Base-by-base conservation (phyloP, 352 stramenopile genomes). In the Pythium rishiriense region DNA sequence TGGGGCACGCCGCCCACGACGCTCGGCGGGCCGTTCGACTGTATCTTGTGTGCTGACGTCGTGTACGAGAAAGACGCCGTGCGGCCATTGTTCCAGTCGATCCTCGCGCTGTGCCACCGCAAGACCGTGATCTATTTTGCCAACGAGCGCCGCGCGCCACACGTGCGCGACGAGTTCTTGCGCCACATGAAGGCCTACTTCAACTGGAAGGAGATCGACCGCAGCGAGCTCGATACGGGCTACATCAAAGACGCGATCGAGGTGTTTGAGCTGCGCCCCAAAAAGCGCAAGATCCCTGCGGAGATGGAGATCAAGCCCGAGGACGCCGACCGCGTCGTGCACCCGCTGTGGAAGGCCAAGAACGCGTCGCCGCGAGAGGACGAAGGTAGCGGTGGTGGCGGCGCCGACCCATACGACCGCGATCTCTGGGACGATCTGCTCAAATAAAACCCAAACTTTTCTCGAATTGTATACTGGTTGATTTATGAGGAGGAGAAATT, bases 61-160 rank as follows among this genome's bases (percentile, higher is more conserved):
- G 70, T 94, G 51, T 94, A 92, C 64, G 85, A 94, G 61, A 91
- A 90, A 46, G 76, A 78, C 17, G 87, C 76, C 28, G 81, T 94
- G 49, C 78, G 81, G 31, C 85, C 85, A 29, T 53, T 94, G 24
- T 75, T 94, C 65, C 81, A 94, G 72, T 92, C 83, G 26, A 75
- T 94, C 50, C 57, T 94, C 43, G 83, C 85, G 58, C 64, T 94
- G 5, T 82, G 78, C 45, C 82, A 92, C 66, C 81, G 83, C 43
- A 91, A 90, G 73, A 91, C 81, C 10, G 74, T 90, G 17, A 80
- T 94, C 42, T 90, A 83, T 39, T 68, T 94, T 37, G 83, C 83
- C 15, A 94, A 92, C 52, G 85, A 94, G 46, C 76, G 82, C 7
- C 81, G 85, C 26, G 78, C 81, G 3, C 81, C 73, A 0, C 72